Evolutionary conservation across 192 early-diverging fungal genomes (phyloP), one percentile per base, ranked within the genome.

Genomic region (Kickxella alabastrina): DNA sequence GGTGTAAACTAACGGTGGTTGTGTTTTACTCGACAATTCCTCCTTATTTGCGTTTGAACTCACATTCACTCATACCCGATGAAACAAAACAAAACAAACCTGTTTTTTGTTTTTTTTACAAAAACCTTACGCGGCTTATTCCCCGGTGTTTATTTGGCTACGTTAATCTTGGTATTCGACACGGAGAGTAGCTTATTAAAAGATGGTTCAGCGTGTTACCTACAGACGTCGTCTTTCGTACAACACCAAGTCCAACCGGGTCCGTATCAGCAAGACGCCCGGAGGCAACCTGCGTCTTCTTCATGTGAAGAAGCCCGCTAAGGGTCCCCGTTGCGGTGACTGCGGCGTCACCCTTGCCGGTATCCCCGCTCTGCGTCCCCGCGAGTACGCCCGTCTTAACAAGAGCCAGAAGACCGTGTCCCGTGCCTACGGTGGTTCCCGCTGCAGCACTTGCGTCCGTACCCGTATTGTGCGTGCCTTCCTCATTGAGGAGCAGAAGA

Each of bases 401-500:
- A 91, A 91, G 83, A 84, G 82, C 77, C 81, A 93, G 77, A 95
- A 96, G 90, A 74, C 67, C 73, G 93, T 98, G 56, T 84, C 79
- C 73, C 91, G 96, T 65, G 89, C 94, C 42, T 98, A 98, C 77
- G 96, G 96, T 80, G 96, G 96, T 54, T 90, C 87, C 65, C 92
- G 93, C 57, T 98, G 93, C 80, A 83, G 80, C 62, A 73, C 77
- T 72, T 97, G 96, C 81, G 88, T 90, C 10, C 80, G 88, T 57
- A 71, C 72, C 23, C 77, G 95, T 65, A 95, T 98, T 79, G 88
- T 98, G 51, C 92, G 95, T 60, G 92, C 95, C 58, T 98, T 98
- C 87, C 84, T 98, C 73, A 91, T 98, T 62, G 95, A 98, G 83
- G 95, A 98, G 84, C 95, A 98, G 86, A 98, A 98, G 91, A 96